Conservation (phyloP, 1,284 basidiomycete genomes). For the Filobasidium uniguttulatum region DNA sequence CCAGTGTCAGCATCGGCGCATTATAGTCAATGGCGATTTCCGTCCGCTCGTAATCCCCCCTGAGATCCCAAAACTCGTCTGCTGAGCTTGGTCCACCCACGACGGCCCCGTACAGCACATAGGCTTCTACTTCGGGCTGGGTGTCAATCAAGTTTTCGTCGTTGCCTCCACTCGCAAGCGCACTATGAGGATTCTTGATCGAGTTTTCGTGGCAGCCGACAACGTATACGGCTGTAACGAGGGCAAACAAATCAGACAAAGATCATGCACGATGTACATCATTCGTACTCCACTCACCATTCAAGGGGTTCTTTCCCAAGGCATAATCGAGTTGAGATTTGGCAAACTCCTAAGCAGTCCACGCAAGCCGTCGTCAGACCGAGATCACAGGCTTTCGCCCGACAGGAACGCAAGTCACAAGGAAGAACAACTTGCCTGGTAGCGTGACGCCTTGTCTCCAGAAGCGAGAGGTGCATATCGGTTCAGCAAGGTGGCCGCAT, state of each 20-base stretch:
- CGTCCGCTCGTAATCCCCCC: slow-evolving; percentile 42
- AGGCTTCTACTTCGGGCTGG: slow-evolving; percentile 52
- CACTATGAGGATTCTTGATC: slow-evolving; percentile 75
- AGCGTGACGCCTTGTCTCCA: too few relatives aligned
- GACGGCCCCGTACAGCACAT: slow-evolving; percentile 72
- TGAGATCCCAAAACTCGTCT: slow-evolving; percentile 68
- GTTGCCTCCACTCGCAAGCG: slow-evolving; percentile 64
- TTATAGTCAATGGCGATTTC: slow-evolving; percentile 48
- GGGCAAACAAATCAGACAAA: background rate
- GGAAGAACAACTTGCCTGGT: slow-evolving; percentile 42
- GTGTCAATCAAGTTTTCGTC: slow-evolving; percentile 55
- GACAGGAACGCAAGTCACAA: background rate
- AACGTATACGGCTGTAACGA: slow-evolving; percentile 32
- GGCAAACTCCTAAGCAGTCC: slow-evolving; percentile 47
- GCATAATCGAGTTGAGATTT: slow-evolving; percentile 63
- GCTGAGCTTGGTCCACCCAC: slow-evolving; percentile 68
- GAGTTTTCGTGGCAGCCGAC: slow-evolving; percentile 81
- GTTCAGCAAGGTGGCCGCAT: slow-evolving; percentile 64
- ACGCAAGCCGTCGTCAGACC: background rate
- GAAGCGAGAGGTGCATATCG: slow-evolving; percentile 64
- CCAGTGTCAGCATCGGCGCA: slow-evolving; percentile 67
- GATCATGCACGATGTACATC: background rate
- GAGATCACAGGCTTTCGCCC: background rate
- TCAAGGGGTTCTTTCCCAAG: slow-evolving; percentile 77
- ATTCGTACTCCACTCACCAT: slow-evolving; percentile 38